Conservation (phyloP, 2,329 filamentous ascomycete species). For the Diaporthe amygdali region DNA sequence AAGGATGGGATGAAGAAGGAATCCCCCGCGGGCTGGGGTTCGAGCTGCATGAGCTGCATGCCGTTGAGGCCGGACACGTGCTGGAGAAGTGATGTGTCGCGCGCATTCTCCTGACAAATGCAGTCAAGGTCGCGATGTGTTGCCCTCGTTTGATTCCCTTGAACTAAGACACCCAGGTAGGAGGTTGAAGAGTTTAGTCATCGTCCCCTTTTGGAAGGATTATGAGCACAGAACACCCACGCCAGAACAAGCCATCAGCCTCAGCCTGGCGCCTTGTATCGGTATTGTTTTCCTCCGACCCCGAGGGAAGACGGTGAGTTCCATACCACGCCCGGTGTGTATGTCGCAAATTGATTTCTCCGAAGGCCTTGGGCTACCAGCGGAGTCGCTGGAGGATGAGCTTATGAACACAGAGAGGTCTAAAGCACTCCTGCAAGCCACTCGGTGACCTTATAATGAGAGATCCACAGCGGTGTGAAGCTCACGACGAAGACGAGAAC, state of each 20-base stretch:
- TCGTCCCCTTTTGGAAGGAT: not conserved
- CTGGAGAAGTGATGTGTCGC: constrained; percentile 2
- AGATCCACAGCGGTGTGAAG: constrained; percentile 9
- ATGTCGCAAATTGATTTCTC: not conserved
- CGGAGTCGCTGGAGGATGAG: not conserved
- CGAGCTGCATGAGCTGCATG: not conserved
- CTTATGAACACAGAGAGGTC: not conserved
- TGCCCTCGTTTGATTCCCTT: not conserved
- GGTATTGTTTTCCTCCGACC: not conserved
- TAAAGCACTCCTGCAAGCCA: not conserved
- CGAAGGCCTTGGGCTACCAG: not conserved
- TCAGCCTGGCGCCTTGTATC: not conserved
- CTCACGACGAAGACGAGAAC: not conserved
- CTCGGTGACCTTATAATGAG: not conserved
- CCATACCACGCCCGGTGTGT: not conserved
- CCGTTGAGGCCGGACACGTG: constrained; percentile 9
- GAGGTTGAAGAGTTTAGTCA: not conserved
- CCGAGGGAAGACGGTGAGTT: not conserved
- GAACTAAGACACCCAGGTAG: not conserved
- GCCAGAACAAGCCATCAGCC: not conserved
- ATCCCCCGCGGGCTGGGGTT: not conserved
- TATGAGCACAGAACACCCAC: not conserved
- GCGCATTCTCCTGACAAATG: not conserved
- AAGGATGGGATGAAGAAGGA: not conserved
- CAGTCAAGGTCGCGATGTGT: not conserved